Base-by-base conservation (phyloP, 352 stramenopile genomes). In the Phytophthora multivora region DNA sequence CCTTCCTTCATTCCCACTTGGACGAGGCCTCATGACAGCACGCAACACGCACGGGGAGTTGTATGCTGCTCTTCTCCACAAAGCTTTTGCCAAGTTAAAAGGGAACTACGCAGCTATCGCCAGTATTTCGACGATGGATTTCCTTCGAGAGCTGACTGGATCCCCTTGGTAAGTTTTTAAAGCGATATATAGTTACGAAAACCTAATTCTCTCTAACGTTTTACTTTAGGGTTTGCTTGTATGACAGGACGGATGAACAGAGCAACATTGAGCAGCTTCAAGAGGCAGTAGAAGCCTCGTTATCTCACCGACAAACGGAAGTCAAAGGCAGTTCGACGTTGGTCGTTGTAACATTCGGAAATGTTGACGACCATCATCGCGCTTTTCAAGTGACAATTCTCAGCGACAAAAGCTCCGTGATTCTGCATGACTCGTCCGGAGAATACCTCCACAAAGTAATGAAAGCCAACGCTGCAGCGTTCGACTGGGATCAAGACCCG, bases 41-140 rank as follows among this genome's bases (percentile, higher is more conserved):
- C 70, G 53, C 23, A 64, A 58, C 15, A 5, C 16, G 2, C 35
- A 57, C 30, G 73, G 75, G 2, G 75, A 86, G 25, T 30, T 76
- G 4, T 89, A 72, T 15, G 36, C 67, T 1, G 53, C 69, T 18
- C 36, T 88, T 4, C 58, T 90, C 0, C 75, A 89, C 16, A 90
- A 90, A 43, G 79, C 79, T n/a, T 78, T 71, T 13, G 81, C 75
- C 5, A 90, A 90, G 33, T 38, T 83, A 8, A 71, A 71, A 51
- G 77, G 77, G 4, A 75, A 68, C 53, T 90, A 85, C 38, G 40
- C 35, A 1, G 46, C 57, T 3, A 31, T 83, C 26, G 15, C 48
- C 0, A 39, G 7, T 0, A 39, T 79, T 23, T 15, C 79, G 1
- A 77, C 73, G 1, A 52, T 77, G 16, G 4, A 31, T 4, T 72